Conservation (phyloP, 1,284 basidiomycete genomes). For the Mrakiaceae sp. region DNA sequence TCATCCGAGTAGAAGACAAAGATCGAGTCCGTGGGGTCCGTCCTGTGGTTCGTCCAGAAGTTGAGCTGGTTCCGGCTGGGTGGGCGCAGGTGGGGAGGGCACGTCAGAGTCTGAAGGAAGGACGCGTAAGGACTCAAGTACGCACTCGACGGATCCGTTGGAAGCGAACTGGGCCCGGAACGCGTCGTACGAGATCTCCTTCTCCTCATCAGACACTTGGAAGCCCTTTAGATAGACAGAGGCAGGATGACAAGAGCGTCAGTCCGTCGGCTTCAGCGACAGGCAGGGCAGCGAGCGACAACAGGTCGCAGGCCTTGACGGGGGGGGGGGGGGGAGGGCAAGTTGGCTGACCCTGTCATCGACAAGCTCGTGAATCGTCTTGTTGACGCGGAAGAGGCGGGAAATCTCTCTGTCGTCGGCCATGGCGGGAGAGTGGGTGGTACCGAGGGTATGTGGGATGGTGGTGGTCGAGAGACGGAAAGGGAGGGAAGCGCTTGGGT, state of each 20-base stretch:
- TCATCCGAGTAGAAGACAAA: slow-evolving; percentile 92
- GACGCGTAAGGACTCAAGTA: neutral
- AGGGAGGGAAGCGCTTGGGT: too few relatives aligned
- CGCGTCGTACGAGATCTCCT: slow-evolving; percentile 64
- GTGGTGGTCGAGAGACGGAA: too few relatives aligned
- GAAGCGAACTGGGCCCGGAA: slow-evolving; percentile 57
- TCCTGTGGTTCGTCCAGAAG: slow-evolving; percentile 67
- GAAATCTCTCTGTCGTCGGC: slow-evolving; percentile 31
- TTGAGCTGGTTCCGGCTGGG: slow-evolving; percentile 73
- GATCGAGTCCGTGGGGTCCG: slow-evolving; percentile 65
- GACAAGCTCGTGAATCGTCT: slow-evolving; percentile 93
- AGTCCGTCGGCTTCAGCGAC: neutral
- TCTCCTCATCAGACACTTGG: slow-evolving; percentile 80
- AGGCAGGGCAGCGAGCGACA: neutral
- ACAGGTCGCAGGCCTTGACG: slow-evolving; percentile 48
- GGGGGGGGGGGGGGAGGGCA: neutral
- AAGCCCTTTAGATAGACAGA: slow-evolving; percentile 50
- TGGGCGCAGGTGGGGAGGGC: neutral
- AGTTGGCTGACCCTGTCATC: slow-evolving; percentile 54
- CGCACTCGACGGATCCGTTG: slow-evolving; percentile 31
- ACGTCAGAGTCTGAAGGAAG: neutral
- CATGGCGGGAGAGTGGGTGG: neutral
- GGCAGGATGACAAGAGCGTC: neutral
- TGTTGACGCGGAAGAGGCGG: slow-evolving; percentile 83
- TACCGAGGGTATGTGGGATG: too few relatives aligned